Base-by-base conservation (phyloP, 768 basidiomycete species). In the Bullera alba region DNA sequence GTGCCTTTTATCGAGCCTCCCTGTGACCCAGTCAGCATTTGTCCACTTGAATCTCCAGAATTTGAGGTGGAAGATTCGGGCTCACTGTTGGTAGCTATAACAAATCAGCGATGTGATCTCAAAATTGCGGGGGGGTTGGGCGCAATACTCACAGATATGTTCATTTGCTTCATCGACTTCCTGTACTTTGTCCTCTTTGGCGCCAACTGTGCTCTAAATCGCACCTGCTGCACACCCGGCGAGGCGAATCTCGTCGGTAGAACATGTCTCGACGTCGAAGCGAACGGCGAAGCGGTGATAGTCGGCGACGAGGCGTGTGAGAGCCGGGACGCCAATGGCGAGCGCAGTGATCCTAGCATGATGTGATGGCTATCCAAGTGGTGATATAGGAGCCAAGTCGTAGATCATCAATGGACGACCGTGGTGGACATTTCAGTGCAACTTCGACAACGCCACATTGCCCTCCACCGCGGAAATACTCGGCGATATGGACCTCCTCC, bases 1-100 rank as follows among this genome's bases (percentile, higher is more conserved):
- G 95, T 92, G 19, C 93, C 95, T 68, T 89, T 87, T 12, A 81
- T 86, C 16, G 89, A 91, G 12, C 95, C 95, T 47, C 93, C 95
- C 50, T 42, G n/a, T 8, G 3, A n/a, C n/a, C n/a, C n/a, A 29
- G 29, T 26, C 14, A 35, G 28, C 32, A 16, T 17, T 19, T n/a
- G 22, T 29, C 22, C 19, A 8, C 29, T 21, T 29, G 7, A 28
- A 16, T 41, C 17, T 42, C 39, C 38, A 21, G n/a, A n/a, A n/a
- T n/a, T n/a, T n/a, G n/a, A n/a, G n/a, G n/a, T n/a, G n/a, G n/a
- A n/a, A 4, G 30, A 47, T 51, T 43, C 23, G 26, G n/a, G 53
- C 49, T 42, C 37, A 63, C 58, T 27, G 48, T 63, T 5, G 61
- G 61, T 44, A 60, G 42, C 51, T 62, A 45, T 41, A 36, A 36